These are phyloP conservation scores for Madurella fahalii DNA, from an alignment of 2,329 filamentous ascomycete genomes.

Conservation along the genomic window DNA sequence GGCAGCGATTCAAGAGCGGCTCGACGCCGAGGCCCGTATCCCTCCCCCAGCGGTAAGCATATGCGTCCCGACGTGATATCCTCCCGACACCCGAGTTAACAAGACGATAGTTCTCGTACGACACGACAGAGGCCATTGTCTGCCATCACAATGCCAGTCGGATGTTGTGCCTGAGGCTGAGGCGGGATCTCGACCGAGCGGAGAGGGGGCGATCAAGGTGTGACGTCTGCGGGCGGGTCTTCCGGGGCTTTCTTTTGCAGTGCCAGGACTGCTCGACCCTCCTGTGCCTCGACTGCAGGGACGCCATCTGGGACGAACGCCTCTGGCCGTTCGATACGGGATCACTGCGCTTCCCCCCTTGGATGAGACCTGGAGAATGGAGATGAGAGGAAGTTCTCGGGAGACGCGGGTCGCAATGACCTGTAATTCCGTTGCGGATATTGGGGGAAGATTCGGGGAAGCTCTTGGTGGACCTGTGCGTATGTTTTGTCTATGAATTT, in stretches of 20 bases:
- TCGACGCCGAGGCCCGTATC: neutral
- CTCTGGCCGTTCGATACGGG: too few relatives aligned
- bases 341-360: too few relatives aligned
- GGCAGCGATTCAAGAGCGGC: neutral
- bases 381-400: too few relatives aligned
- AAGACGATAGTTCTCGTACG: neutral
- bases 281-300: constrained; percentile 7
- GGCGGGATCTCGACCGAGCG: neutral
- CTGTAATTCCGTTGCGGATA: too few relatives aligned
- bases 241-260: constrained; percentile 7
- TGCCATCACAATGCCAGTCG: constrained; percentile 1
- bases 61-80: neutral
- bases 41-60: neutral
- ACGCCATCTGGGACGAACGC: neutral
- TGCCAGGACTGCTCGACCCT: constrained; percentile 2
- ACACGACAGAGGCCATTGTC: neutral
- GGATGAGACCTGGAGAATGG: too few relatives aligned
- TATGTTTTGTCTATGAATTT: too few relatives aligned
- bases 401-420: too few relatives aligned
- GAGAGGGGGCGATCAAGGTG: neutral
- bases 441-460: too few relatives aligned
- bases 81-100: neutral
- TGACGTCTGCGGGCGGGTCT: neutral
- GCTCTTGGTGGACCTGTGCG: too few relatives aligned
- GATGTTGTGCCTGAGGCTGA: neutral